Percentiles rank a stretch among this genome's conserved stretches.
phyloP scores from a whole-genome alignment of 805 yeast genomes.

The Millerozyma acaciae region DNA sequence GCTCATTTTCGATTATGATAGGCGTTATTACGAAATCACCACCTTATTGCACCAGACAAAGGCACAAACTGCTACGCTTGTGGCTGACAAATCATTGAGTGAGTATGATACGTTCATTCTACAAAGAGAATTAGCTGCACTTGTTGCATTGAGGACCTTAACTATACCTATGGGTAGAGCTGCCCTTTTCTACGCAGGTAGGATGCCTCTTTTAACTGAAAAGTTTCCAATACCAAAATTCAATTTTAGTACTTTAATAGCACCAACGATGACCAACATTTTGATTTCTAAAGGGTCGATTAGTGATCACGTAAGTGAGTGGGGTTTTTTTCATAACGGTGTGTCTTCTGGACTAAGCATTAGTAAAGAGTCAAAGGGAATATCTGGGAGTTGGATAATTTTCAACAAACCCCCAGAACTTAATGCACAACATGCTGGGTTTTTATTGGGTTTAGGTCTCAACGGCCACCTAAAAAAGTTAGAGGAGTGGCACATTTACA shows the following conservation, averaged over 20 bases:
- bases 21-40: slow-evolving; percentile 75
- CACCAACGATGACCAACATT: slow-evolving; percentile 64
- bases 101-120: slow-evolving; percentile 55
- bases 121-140: slow-evolving; percentile 56
- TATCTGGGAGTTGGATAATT: slow-evolving; percentile 87
- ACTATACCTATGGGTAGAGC: slow-evolving; percentile 78
- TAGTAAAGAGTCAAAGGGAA: slow-evolving; percentile 61
- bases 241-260: slow-evolving; percentile 61
- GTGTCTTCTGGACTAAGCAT: slow-evolving; percentile 81
- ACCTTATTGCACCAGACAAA: slow-evolving; percentile 66
- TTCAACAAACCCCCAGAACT: slow-evolving; percentile 72
- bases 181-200: slow-evolving; percentile 61
- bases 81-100: slow-evolving; percentile 33
- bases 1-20: slow-evolving; percentile 69
- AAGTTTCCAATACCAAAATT: slow-evolving; percentile 74
- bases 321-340: slow-evolving; percentile 94
- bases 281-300: slow-evolving; percentile 53
- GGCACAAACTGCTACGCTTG: slow-evolving; percentile 49
- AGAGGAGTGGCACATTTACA: slow-evolving; percentile 96
- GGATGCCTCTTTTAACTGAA: slow-evolving; percentile 80
- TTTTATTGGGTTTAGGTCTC: slow-evolving; percentile 84
- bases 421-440: slow-evolving; percentile 89
- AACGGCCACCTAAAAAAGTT: slow-evolving; percentile 79
- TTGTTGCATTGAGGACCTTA: slow-evolving; percentile 67
- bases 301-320: slow-evolving; percentile 48